Conservation (phyloP, 1,284 basidiomycete species). For the Laetiporus sulphureus region DNA sequence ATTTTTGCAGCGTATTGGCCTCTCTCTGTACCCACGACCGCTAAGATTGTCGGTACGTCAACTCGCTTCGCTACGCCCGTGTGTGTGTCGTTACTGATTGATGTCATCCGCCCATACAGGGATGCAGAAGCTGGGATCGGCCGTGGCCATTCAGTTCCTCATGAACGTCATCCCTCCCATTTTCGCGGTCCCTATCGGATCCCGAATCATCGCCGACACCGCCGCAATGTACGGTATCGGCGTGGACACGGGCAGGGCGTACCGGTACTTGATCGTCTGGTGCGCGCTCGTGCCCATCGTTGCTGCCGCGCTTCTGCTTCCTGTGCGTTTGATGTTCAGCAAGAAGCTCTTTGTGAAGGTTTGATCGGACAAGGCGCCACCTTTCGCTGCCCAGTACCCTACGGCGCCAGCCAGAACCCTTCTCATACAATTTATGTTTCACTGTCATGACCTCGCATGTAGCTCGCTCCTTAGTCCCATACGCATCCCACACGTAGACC, state of each 20-base stretch:
- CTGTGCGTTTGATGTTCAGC: slow-evolving; percentile 6
- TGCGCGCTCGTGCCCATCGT: slow-evolving; percentile 6
- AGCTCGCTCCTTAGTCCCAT: no score
- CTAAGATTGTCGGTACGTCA: slow-evolving; percentile 7
- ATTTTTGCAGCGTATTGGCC: slow-evolving; percentile 4
- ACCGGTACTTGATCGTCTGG: slow-evolving; percentile 6
- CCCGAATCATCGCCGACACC: slow-evolving; percentile 5
- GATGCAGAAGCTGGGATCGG: slow-evolving; percentile 7
- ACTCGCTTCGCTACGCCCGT: not conserved
- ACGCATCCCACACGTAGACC: no score
- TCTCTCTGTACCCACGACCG: slow-evolving; percentile 1
- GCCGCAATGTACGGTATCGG: not conserved
- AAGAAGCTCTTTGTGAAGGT: slow-evolving; percentile 7
- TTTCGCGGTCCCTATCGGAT: slow-evolving; percentile 8
- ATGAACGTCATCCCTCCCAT: slow-evolving; percentile 10
- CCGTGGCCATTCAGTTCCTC: slow-evolving; percentile 8
- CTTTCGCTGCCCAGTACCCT: no score
- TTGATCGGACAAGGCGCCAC: no score
- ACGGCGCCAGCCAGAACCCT: no score
- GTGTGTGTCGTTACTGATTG: not conserved
- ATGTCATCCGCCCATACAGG: not conserved
- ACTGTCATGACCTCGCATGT: no score
- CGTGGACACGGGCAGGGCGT: slow-evolving; percentile 2
- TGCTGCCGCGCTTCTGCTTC: slow-evolving; percentile 3
- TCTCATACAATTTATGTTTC: no score